Base-by-base conservation (phyloP, 257 asterid genomes). In the Rhazya stricta region DNA sequence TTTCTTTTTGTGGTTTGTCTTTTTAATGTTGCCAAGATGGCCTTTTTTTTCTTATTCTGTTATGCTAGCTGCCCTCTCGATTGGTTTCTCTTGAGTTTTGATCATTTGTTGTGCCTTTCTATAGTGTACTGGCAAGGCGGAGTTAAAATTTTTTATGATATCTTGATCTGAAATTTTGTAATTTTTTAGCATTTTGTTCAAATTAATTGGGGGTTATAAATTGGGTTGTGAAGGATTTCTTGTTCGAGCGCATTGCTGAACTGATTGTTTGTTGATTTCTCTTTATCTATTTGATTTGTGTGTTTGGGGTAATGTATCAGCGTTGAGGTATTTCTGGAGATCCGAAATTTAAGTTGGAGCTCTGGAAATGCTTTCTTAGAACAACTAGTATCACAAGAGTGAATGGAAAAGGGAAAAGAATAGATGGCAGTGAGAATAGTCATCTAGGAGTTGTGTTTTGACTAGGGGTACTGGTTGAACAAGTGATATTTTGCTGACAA, bases 11-110 rank as follows among this genome's bases (percentile, higher is more conserved):
- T 70, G 16, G 45, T 15, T 66, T 19, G 46, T 34, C 0, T 53
- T 16, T 78, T 81, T 73, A 13, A 73, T 67, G 36, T 72, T 73
- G 81, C 76, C 79, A 76, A 75, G 66, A 58, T 82, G 66, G 71
- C 37, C 63, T 76, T 32, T 65, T 81, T 34, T 53, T 41, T 77
- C 34, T 23, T 61, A 15, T 36, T 77, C 36, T 53, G 9, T 18
- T 77, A 5, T 21, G 13, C 61, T 43, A 16, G 4, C 27, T 45
- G 54, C 23, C 21, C 51, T 23, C 46, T 30, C 23, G 25, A 45
- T 15, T 37, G 48, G 46, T 34, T 39, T 43, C 29, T 41, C n/a
- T n/a, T 62, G 39, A 54, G 74, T 16, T 67, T 68, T 69, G 41
- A 10, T 50, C 13, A 32, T 21, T 36, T 51, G 32, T 46, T 9